These are phyloP conservation scores for Cupressus sempervirens DNA, from an alignment of 75 land plant species.

Conservation along the genomic window DNA sequence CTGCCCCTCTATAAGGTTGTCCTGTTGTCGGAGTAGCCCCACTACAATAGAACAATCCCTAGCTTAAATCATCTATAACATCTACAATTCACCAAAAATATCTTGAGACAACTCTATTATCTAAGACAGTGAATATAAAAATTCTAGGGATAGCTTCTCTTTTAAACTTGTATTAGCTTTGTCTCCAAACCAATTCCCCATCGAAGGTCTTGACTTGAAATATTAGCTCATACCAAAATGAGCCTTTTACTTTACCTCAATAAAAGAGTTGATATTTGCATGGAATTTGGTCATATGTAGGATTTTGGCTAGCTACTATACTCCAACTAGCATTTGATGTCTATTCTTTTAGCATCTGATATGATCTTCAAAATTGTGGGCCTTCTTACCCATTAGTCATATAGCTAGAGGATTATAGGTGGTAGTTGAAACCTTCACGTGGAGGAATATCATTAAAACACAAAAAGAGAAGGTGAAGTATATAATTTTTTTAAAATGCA, in stretches of 20 bases:
- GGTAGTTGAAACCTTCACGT: too few species aligned
- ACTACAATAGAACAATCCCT: conserved; percentile 87
- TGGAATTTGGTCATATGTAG: conserved; percentile 96
- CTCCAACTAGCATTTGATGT: conserved; percentile 86
- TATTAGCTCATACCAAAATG: conserved; percentile 96
- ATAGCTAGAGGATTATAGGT: too few species aligned
- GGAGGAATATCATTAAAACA: too few species aligned
- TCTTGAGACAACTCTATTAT: conserved; percentile 91
- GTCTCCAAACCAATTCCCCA: conserved; percentile 74
- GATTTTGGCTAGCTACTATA: conserved; percentile 92
- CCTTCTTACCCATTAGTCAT: too few species aligned
- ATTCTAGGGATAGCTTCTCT: conserved; percentile 71
- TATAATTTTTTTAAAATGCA: too few species aligned
- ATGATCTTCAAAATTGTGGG: too few species aligned
- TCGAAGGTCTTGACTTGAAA: conserved; percentile 84
- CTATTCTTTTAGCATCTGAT: too few species aligned
- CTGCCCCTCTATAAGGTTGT: conserved; percentile 91
- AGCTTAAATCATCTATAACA: conserved; percentile 70
- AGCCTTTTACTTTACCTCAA: conserved; percentile 75
- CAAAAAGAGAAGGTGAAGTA: too few species aligned
- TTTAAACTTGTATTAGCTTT: conserved; percentile 69
- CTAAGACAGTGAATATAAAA: conserved; percentile 83
- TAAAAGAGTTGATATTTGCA: conserved; percentile 90
- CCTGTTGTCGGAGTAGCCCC: conserved; percentile 92
- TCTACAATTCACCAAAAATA: conserved; percentile 96